Conservation (phyloP, 192 early-diverging fungal genomes). For the Backusella australiensis region DNA sequence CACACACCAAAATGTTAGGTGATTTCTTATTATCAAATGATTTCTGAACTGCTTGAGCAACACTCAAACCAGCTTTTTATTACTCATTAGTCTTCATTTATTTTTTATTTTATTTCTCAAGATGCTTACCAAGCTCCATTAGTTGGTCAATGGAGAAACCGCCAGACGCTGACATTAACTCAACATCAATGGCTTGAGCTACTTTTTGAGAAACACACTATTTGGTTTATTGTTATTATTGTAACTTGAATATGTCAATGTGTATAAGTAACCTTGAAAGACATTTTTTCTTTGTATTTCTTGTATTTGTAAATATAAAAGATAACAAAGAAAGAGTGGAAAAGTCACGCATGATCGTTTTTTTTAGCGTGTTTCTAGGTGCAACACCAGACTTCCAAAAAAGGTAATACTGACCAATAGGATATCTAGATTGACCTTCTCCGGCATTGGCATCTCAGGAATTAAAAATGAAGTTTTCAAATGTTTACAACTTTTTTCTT, state of each 20-base stretch:
- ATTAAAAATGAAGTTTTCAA: too few relatives aligned
- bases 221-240: neutral
- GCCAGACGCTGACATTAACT: constrained; percentile 73
- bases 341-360: too few relatives aligned
- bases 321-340: neutral
- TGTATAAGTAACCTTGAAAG: neutral
- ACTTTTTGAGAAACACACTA: constrained; percentile 60
- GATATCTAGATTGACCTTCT: too few relatives aligned
- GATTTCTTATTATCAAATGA: constrained; percentile 56
- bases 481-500: too few relatives aligned
- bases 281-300: neutral
- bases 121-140: constrained; percentile 53
- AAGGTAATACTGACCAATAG: too few relatives aligned
- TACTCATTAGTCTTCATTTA: neutral
- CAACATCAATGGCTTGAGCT: constrained; percentile 76
- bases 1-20: constrained; percentile 63
- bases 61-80: constrained; percentile 79
- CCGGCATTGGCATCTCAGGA: too few relatives aligned
- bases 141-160: constrained; percentile 92
- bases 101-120: neutral
- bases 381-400: too few relatives aligned
- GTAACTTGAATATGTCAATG: neutral
- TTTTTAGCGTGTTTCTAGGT: too few relatives aligned
- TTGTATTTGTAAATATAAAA: neutral
- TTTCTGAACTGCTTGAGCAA: constrained; percentile 79